phyloP scores from a whole-genome alignment of 2,329 filamentous ascomycete genomes.

The Nemania sp. region DNA sequence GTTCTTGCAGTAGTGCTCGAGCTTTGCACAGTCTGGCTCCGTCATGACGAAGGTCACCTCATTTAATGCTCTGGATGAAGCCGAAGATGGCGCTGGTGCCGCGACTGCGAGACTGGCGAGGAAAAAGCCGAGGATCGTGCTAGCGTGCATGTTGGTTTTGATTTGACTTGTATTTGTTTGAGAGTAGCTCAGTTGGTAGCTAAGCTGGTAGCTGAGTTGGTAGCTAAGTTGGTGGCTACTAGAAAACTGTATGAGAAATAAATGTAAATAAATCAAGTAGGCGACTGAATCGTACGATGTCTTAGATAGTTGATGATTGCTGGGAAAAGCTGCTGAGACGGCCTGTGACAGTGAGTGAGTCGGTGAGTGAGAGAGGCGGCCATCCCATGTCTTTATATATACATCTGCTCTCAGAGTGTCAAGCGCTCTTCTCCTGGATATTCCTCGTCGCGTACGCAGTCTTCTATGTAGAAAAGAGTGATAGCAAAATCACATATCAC shows the following conservation, averaged over 20 bases:
- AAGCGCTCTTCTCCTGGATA: neutral
- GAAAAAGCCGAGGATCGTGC: slow-evolving; percentile 24
- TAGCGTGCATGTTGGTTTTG: slow-evolving; percentile 28
- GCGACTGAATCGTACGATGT: neutral
- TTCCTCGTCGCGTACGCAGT: neutral
- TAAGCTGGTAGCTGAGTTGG: too few species aligned
- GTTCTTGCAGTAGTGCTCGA: slow-evolving; percentile 34
- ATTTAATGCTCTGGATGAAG: too few species aligned
- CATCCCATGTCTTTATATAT: slow-evolving; percentile 5
- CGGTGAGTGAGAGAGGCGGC: too few species aligned
- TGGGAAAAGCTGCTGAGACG: neutral
- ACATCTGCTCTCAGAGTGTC: neutral
- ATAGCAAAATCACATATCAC: neutral
- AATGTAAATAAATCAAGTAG: too few species aligned
- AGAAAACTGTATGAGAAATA: too few species aligned
- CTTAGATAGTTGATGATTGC: neutral
- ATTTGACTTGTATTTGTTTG: too few species aligned
- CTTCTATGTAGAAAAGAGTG: too few species aligned
- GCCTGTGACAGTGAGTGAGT: neutral
- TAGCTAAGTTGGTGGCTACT: too few species aligned
- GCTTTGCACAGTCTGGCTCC: slow-evolving; percentile 29
- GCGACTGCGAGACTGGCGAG: slow-evolving; percentile 27
- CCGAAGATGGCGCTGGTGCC: slow-evolving; percentile 7
- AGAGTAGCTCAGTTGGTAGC: too few species aligned
- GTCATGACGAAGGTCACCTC: slow-evolving; percentile 15